Evolutionary conservation across 495 filamentous ascomycete species (phyloP), one percentile per base, ranked within the genome.

Genomic region (Rhizodiscina lignyota): DNA sequence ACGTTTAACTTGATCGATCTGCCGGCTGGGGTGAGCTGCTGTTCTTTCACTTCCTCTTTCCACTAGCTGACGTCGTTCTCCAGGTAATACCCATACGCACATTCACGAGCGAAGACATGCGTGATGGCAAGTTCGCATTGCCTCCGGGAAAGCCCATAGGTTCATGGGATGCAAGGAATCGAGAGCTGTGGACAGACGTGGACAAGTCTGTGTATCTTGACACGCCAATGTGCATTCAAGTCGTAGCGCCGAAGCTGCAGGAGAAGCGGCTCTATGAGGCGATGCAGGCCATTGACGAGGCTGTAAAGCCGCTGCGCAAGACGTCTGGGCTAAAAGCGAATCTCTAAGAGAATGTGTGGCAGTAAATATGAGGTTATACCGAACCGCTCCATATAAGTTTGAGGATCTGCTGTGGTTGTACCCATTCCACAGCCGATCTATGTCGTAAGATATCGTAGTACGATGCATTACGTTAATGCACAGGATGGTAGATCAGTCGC

Each of bases 151-250:
- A 61, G 26, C 51, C 59, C 10, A 32, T 67, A 21, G 63, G 64
- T 4, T 62, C 59, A 15, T 78, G 70, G 72, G 75, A 80, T 54
- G 63, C 68, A 51, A 53, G 51, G 3, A 78, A 79, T 53, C 56
- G 70, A 24, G 52, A 60, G 39, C 45, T 79, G 13, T 79, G 57
- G 43, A 61, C 63, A 24, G 63, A 60, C 1, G 51, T 65, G 19
- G 65, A 76, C 44, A 58, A 72, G 4, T 54, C 56, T 1, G 56
- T 71, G 0, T 79, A 74, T 44, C 44, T 78, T 17, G 59, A 59
- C 2, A 70, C 66, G 0, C 61, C 60, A 17, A 50, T 78, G 8
- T 64, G 61, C 39, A 52, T 79, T 4, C 74, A 79, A 50, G 65
- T 78, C 3, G 54, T 77, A 0, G 67, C 63, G 4, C 72, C 72